Conservation (phyloP, 805 yeast genomes). For the Candida tibetensis region DNA sequence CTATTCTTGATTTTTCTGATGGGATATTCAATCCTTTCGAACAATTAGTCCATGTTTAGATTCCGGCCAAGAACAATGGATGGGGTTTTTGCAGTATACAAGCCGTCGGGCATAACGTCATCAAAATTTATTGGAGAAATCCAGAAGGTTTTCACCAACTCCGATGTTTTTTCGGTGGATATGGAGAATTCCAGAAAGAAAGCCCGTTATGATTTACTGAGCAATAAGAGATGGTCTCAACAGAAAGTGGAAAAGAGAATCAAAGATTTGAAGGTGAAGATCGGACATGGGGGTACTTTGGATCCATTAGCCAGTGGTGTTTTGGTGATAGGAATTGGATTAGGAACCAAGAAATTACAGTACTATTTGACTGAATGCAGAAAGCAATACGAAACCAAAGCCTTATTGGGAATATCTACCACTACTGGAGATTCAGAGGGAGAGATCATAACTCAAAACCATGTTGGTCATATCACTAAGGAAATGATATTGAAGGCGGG, state of each 20-base stretch:
- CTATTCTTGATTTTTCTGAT: no score
- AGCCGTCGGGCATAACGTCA: conserved; percentile 84
- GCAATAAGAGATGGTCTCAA: conserved; percentile 40
- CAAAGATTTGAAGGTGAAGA: conserved; percentile 63
- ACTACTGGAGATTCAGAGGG: conserved; percentile 96
- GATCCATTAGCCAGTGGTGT: conserved; percentile 98
- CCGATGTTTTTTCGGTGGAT: conserved; percentile 55
- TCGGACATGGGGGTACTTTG: conserved; percentile 98
- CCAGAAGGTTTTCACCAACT: conserved; percentile 59
- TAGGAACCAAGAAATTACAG: conserved; percentile 81
- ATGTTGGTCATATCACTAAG: conserved; percentile 53
- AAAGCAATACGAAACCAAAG: conserved; percentile 80
- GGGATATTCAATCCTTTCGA: no score
- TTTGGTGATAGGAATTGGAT: conserved; percentile 84
- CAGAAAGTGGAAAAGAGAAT: conserved; percentile 52
- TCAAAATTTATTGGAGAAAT: conserved; percentile 66
- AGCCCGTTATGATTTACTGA: conserved; percentile 38
- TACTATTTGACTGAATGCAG: conserved; percentile 69
- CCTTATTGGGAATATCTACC: conserved; percentile 84
- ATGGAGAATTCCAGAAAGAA: conserved; percentile 49
- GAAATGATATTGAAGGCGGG: conserved; percentile 50
- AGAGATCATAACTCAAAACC: conserved; percentile 59
- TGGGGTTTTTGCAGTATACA: conserved; percentile 89
- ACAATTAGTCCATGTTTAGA: conserved; percentile 15
- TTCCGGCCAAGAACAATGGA: conserved; percentile 51